Conservation (phyloP, 805 yeast genomes). For the Sugiyamaella lignohabitans region DNA sequence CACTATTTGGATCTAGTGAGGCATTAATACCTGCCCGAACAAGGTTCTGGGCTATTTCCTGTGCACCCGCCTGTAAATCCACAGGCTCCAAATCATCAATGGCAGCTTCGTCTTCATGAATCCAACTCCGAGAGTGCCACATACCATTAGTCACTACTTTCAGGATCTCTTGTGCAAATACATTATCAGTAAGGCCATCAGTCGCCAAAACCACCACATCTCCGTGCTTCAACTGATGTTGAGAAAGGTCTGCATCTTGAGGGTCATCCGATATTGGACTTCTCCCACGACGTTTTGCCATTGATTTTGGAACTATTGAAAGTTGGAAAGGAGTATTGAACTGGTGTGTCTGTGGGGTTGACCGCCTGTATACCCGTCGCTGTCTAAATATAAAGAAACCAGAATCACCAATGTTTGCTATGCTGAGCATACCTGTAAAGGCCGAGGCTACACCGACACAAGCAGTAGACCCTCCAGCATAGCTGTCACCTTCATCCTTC, state of each 20-base stretch:
- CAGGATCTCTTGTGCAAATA: slow-evolving; percentile 65
- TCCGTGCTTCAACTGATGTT: slow-evolving; percentile 56
- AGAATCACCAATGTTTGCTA: slow-evolving; percentile 89
- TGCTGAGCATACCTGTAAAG: slow-evolving; percentile 45
- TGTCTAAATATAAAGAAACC: slow-evolving; percentile 85
- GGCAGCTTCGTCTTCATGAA: slow-evolving; percentile 23
- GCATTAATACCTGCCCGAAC: slow-evolving; percentile 61
- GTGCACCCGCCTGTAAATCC: slow-evolving; percentile 31
- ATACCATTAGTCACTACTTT: slow-evolving; percentile 54
- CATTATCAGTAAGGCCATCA: slow-evolving; percentile 89
- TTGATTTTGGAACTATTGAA: slow-evolving; percentile 68
- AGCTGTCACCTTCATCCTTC: slow-evolving; percentile 48
- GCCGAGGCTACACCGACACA: slow-evolving; percentile 65
- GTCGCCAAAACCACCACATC: slow-evolving; percentile 84
- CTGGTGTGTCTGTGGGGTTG: slow-evolving; percentile 73
- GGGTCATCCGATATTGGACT: slow-evolving; percentile 48
- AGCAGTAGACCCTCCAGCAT: slow-evolving; percentile 92
- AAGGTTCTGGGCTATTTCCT: slow-evolving; percentile 45
- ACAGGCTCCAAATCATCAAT: slow-evolving; percentile 19
- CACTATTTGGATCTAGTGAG: slow-evolving; percentile 65
- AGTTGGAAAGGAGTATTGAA: slow-evolving; percentile 92
- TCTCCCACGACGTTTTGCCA: slow-evolving; percentile 30
- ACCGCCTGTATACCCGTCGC: slow-evolving; percentile 52
- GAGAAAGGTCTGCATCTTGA: slow-evolving; percentile 56
- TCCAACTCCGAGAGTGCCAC: slow-evolving; percentile 31